Base-by-base conservation (phyloP, 768 basidiomycete species). In the Xerocomellus dryophilus region DNA sequence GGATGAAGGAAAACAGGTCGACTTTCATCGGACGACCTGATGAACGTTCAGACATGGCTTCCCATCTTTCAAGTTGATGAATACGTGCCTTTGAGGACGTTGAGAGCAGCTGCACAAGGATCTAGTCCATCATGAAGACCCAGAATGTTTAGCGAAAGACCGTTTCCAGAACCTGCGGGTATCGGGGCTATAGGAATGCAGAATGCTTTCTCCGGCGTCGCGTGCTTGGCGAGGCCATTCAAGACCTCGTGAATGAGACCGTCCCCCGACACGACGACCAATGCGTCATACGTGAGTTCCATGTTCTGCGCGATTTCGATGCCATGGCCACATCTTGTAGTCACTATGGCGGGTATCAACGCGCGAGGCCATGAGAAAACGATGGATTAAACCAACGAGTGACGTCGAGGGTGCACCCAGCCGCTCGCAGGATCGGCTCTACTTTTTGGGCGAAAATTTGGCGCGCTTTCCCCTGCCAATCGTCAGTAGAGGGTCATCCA, bases 111-210 rank as follows among this genome's bases (percentile, higher is more conserved):
- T n/a, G 76, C 77, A 15, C 75, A 76, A n/a, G 86, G 76, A 65
- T 93, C 88, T 44, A 83, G 76, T 6, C 87, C 90, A 42, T 86
- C 81, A 81, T 85, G 58, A 38, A 59, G 54, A 51, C 91, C 91
- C 20, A 92, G 69, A 17, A 93, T 67, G 61, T 91, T 92, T 23
- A 93, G 67, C 23, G 85, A 78, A 21, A 86, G 71, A 3, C 82
- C 91, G 59, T 94, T 94, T 5, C 86, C 91, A 12, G 89, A 89
- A 3, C 91, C 91, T 17, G 86, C 84, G 6, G 93, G 90, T 63
- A 94, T 82, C 4, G 86, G 90, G 0, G 84, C 83, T 23, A 95
- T 71, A 2, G 93, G 90, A 29, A 83, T 82, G 42, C 65, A 66
- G 51, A 93, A 80, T 0, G 88, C 91, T 43, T 74, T 76, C 34